Percentiles rank a stretch among this genome's conserved stretches.
These are phyloP conservation scores for Adansonia grandidieri DNA, from an alignment of 441 rosid species.

Conservation along the genomic window DNA sequence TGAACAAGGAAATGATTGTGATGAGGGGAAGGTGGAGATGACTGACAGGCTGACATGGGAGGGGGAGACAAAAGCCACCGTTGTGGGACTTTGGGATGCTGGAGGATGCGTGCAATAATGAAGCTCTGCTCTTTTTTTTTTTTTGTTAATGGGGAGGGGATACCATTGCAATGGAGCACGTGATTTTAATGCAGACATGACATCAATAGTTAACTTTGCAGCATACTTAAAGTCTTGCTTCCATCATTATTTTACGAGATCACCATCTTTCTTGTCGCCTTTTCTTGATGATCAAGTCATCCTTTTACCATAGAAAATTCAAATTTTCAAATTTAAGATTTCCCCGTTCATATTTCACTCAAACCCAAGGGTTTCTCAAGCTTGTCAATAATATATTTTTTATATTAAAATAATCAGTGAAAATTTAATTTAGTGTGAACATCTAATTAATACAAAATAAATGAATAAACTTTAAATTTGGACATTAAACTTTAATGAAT, in stretches of 20 bases:
- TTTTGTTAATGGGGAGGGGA: not conserved
- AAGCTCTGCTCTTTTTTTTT: not conserved
- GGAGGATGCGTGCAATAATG: no score
- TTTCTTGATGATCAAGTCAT: not conserved
- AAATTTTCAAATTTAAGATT: not conserved
- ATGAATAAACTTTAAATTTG: no score
- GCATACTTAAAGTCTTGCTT: not conserved
- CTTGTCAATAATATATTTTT: not conserved
- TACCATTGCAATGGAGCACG: not conserved
- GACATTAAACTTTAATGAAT: no score
- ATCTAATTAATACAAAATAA: no score
- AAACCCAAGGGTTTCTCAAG: no score
- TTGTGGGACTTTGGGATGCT: not conserved
- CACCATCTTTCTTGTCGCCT: not conserved
- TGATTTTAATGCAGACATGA: constrained; percentile 20
- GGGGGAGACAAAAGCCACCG: not conserved
- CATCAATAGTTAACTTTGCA: not conserved
- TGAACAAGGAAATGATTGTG: not conserved
- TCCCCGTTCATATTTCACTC: not conserved
- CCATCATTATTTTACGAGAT: not conserved
- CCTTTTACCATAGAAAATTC: not conserved
- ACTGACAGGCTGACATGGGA: not conserved
- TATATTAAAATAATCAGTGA: not conserved
- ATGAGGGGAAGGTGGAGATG: no score
- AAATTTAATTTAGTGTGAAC: no score